Conservation (phyloP, 495 filamentous ascomycete species). For the Letharia columbiana region DNA sequence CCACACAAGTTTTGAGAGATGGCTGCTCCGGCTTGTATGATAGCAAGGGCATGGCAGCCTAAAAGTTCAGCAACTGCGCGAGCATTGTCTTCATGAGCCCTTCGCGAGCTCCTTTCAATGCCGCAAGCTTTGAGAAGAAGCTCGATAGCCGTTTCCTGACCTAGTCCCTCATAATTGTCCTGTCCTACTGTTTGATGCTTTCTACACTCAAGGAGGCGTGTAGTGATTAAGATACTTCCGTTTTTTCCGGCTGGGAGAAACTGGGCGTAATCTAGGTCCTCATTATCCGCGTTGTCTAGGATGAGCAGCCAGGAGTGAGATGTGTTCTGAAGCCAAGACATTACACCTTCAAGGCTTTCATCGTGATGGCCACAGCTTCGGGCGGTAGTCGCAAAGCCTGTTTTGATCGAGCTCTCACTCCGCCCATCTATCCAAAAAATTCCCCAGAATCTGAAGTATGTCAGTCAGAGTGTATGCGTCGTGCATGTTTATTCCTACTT, state of each 20-base stretch:
- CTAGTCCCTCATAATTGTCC: neutral
- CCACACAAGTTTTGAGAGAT: neutral
- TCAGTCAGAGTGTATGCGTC: neutral
- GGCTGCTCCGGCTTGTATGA: conserved; percentile 1
- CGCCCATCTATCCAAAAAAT: neutral
- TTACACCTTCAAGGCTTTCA: neutral
- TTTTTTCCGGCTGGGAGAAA: neutral
- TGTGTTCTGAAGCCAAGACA: neutral
- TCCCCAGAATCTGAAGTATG: neutral
- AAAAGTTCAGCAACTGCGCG: neutral
- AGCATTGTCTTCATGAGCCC: neutral
- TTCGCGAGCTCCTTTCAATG: neutral
- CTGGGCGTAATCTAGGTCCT: neutral
- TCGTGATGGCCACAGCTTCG: neutral
- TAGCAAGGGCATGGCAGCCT: neutral
- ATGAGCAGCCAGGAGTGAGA: neutral
- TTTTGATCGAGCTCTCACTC: neutral
- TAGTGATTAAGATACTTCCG: neutral
- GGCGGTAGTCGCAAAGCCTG: neutral
- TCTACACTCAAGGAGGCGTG: neutral
- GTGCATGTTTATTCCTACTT: neutral
- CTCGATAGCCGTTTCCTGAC: neutral
- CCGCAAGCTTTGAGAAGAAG: neutral
- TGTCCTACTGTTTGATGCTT: neutral
- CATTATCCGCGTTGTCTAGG: neutral